These are phyloP conservation scores for Canavalia gladiata DNA, from an alignment of 306 rosid genomes.

Conservation along the genomic window DNA sequence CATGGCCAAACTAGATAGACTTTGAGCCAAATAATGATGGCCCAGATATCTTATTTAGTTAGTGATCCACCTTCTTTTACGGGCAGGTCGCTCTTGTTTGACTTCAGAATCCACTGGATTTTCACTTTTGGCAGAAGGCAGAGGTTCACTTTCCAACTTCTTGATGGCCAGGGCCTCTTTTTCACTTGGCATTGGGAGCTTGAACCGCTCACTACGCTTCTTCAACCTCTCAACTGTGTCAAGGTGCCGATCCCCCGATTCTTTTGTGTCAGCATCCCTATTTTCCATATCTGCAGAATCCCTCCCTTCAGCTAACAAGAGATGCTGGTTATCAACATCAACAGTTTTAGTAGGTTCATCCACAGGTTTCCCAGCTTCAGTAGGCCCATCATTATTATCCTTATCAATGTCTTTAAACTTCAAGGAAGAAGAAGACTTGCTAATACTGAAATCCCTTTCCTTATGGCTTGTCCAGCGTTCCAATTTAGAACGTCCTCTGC, in stretches of 20 bases:
- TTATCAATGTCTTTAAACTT: conserved; percentile 66
- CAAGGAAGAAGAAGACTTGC: conserved; percentile 71
- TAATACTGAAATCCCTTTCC: conserved; percentile 76
- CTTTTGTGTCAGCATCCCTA: conserved; percentile 67
- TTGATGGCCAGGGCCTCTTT: conserved; percentile 72
- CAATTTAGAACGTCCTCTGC: conserved; percentile 89
- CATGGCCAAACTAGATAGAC: conserved; percentile 33
- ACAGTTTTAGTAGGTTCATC: conserved; percentile 65
- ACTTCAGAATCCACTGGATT: conserved; percentile 72
- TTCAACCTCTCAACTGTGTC: conserved; percentile 98
- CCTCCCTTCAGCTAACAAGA: conserved; percentile 62
- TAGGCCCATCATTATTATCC: conserved; percentile 60
- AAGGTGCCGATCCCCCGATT: conserved; percentile 73
- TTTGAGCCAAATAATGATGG: conserved; percentile 35
- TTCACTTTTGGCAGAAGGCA: conserved; percentile 72
- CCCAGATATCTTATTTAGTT: conserved; percentile 52
- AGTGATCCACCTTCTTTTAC: conserved; percentile 96
- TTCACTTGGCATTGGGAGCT: conserved; percentile 96
- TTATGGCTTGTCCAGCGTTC: conserved; percentile 99
- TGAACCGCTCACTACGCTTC: conserved; percentile 98
- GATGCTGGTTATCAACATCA: conserved; percentile 63
- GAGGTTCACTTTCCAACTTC: conserved; percentile 82
- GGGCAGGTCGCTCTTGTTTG: conserved; percentile 94
- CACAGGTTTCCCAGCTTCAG: conserved; percentile 68
- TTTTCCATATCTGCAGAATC: conserved; percentile 71